phyloP scores from a whole-genome alignment of 2,329 filamentous ascomycete genomes.

The Trichoderma asperellum region DNA sequence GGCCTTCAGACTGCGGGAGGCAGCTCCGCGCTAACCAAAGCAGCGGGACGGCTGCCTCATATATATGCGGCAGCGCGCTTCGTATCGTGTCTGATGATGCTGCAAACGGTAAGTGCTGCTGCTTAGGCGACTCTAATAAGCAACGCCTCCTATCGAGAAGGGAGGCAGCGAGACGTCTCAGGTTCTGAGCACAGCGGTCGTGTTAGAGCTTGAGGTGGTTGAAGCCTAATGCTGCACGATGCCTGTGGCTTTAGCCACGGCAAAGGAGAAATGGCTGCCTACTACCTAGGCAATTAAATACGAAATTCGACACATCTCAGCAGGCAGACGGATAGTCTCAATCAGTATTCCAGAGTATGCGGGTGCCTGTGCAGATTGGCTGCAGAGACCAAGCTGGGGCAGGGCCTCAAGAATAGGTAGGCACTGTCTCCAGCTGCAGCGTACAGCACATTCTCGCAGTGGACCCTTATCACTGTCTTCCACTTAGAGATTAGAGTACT shows the following conservation, averaged over 20 bases:
- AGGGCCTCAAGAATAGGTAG: not conserved
- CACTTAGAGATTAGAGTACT: not conserved
- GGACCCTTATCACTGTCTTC: not conserved
- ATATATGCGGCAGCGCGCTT: slow-evolving; percentile 12
- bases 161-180: slow-evolving; percentile 2
- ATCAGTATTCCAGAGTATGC: not conserved
- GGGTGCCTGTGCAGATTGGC: not conserved
- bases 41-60: not conserved
- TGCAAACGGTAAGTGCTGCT: not conserved
- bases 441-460: not conserved
- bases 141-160: not conserved
- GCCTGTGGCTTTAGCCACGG: not conserved
- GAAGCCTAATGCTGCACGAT: not conserved
- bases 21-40: slow-evolving; percentile 5
- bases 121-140: not conserved
- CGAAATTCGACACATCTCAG: not conserved
- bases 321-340: not conserved
- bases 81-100: not conserved
- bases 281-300: not conserved
- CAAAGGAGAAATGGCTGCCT: not conserved
- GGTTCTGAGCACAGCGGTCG: not conserved
- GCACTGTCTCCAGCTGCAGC: not conserved
- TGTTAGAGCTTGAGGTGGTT: not conserved
- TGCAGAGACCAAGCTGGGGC: not conserved
- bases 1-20: not conserved